Evolutionary conservation across 345 rosid species (phyloP), one percentile per base, ranked within the genome.

Genomic region (Hibiscus mutabilis): DNA sequence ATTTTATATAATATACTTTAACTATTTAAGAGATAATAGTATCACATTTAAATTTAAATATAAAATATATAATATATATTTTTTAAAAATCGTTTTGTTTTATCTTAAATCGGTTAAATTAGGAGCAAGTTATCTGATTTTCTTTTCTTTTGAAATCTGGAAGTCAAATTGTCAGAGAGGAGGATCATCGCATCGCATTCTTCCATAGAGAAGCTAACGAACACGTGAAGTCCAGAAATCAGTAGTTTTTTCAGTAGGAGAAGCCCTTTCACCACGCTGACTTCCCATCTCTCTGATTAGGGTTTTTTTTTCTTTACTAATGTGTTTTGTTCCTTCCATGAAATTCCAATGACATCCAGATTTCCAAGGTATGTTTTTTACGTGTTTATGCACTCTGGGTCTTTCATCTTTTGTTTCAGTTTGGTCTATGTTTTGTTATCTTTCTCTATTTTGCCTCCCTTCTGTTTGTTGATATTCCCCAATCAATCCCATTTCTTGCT

Each of bases 201-300:
- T 1, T n/a, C n/a, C 33, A 49, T 5, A 46, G 55, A 22, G 74
- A 60, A 59, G 58, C 67, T 11, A 60, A 46, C 29, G 25, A 71
- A 11, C 64, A 68, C 49, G 76, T 29, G 74, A 73, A 61, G 60
- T 46, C 21, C 25, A 58, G 46, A 37, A 61, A 60, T 27, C 35
- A 16, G 66, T 55, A 53, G 24, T 2, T 7, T 67, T 73, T 10
- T 69, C 74, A 55, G 56, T 3, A 24, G 27, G 57, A 71, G 46
- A 57, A 71, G 16, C 15, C 33, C 15, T 55, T 12, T 40, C 27
- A n/a, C 19, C 71, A 53, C 76, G 74, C 69, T 67, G 76, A 77
- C 76, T 73, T 3, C 53, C 58, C 24, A 8, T 56, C 13, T 13
- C 73, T 37, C 52, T 37, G 18, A 49, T 37, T 58, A 58, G 61